phyloP scores from a whole-genome alignment of 1,284 basidiomycete species.

The Trichosporon ovoides region DNA sequence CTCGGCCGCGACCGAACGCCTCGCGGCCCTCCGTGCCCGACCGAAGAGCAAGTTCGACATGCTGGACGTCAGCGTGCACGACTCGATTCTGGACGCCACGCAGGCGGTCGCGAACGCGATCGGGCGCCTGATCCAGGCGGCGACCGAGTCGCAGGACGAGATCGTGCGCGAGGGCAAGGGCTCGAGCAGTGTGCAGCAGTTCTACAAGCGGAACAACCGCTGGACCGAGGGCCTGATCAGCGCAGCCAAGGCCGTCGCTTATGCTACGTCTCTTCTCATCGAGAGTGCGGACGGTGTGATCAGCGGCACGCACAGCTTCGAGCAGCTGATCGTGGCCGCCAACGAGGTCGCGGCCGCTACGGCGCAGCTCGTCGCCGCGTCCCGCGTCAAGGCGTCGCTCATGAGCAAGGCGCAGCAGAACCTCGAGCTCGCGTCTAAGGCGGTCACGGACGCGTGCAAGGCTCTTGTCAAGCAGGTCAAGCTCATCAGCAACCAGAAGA shows the following conservation, averaged over 20 bases:
- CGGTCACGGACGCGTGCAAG: constrained; percentile 97
- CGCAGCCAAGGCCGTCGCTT: constrained; percentile 94
- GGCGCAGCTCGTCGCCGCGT: constrained; percentile 96
- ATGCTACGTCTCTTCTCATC: constrained; percentile 93
- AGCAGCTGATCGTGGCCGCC: constrained; percentile 97
- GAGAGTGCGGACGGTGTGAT: constrained; percentile 97
- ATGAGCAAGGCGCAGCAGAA: constrained; percentile 98
- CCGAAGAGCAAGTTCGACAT: constrained; percentile 81
- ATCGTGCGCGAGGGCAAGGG: constrained; percentile 95
- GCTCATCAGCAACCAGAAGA: constrained; percentile 79
- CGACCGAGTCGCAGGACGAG: constrained; percentile 95
- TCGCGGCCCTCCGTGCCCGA: constrained; percentile 84
- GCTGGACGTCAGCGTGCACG: constrained; percentile 93
- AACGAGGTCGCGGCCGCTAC: constrained; percentile 97
- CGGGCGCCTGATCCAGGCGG: constrained; percentile 87
- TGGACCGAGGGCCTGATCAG: constrained; percentile 99
- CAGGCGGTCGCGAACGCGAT: constrained; percentile 95
- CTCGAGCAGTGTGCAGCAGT: constrained; percentile 84
- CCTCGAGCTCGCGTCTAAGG: constrained; percentile 92
- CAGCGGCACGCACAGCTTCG: constrained; percentile 90
- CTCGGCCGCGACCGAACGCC: constrained; percentile 80
- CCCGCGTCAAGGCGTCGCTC: constrained; percentile 93
- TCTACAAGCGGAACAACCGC: constrained; percentile 99
- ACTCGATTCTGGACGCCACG: constrained; percentile 89
- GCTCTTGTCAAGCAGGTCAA: constrained; percentile 96